These are phyloP conservation scores for Saprolegnia parasitica DNA, from an alignment of 352 stramenopile species.

Conservation along the genomic window DNA sequence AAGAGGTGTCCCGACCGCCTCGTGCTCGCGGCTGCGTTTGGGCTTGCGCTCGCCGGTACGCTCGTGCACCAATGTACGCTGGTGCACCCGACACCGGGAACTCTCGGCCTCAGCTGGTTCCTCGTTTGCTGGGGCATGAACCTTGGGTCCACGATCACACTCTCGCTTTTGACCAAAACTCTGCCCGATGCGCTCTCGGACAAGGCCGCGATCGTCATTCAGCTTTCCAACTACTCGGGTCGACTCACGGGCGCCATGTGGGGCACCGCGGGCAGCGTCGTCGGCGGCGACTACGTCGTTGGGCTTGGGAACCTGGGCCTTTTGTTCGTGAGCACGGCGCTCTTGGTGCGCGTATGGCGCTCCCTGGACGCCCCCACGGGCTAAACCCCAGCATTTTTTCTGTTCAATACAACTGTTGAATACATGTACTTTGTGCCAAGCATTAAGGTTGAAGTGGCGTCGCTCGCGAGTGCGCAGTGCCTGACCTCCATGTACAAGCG, in stretches of 20 bases:
- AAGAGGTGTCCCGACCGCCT: neutral
- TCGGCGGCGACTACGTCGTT: neutral
- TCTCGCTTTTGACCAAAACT: neutral
- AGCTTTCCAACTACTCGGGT: neutral
- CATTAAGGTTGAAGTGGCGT: too few species aligned
- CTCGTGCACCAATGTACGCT: neutral
- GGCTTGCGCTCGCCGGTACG: neutral
- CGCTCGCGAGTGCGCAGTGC: too few species aligned
- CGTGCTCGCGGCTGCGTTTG: neutral
- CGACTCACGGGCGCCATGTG: neutral
- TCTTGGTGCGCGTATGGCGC: too few species aligned
- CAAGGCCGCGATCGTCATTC: neutral
- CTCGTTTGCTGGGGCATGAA: neutral
- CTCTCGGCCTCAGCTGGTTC: neutral
- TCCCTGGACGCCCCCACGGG: too few species aligned
- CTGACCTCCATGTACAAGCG: too few species aligned
- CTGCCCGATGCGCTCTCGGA: neutral
- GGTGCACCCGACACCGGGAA: neutral
- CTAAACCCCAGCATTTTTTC: too few species aligned
- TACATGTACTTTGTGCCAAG: too few species aligned
- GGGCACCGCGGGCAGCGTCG: neutral
- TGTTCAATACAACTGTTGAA: too few species aligned
- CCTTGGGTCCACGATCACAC: neutral
- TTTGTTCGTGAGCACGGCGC: too few species aligned
- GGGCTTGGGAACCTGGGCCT: neutral